Conservation (phyloP, 1,139 yeast genomes). For the Groenewaldozyma sp. region DNA sequence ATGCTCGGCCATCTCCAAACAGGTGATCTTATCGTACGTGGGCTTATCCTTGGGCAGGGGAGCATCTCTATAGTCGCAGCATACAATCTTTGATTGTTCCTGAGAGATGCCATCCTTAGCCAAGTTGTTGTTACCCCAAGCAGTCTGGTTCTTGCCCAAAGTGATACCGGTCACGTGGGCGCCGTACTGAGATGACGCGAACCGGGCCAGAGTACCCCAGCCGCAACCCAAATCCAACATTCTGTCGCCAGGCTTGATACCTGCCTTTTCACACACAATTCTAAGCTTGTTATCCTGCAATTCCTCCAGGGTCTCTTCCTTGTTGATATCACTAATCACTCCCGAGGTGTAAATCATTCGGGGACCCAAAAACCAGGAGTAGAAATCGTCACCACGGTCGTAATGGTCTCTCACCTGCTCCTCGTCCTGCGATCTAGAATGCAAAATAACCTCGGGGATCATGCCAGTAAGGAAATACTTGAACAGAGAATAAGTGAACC, state of each 20-base stretch:
- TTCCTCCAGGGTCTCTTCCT: slow-evolving; percentile 73
- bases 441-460: slow-evolving; percentile 90
- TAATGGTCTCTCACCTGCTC: slow-evolving; percentile 94
- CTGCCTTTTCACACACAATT: slow-evolving; percentile 81
- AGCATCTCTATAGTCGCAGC: slow-evolving; percentile 86
- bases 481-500: slow-evolving; percentile 70
- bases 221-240: slow-evolving; percentile 89
- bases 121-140: slow-evolving; percentile 74
- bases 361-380: slow-evolving; percentile 89
- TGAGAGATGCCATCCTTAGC: slow-evolving; percentile 56
- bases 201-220: slow-evolving; percentile 91
- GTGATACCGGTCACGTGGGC: slow-evolving; percentile 87
- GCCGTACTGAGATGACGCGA: slow-evolving; percentile 73
- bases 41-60: slow-evolving; percentile 52
- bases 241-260: slow-evolving; percentile 58
- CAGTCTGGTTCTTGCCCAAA: slow-evolving; percentile 82
- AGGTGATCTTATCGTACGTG: slow-evolving; percentile 77
- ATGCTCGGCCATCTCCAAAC: slow-evolving; percentile 95
- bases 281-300: slow-evolving; percentile 86
- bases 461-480: slow-evolving; percentile 76
- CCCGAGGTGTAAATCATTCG: slow-evolving; percentile 94
- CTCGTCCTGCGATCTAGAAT: slow-evolving; percentile 88
- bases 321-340: slow-evolving; percentile 59
- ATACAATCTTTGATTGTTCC: slow-evolving; percentile 67
- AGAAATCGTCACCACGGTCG: slow-evolving; percentile 95